A percentile compares a stretch with the other conserved stretches of the same genome.
phyloP scores from a whole-genome alignment of 352 stramenopile genomes.

The Globisporangium solare region DNA sequence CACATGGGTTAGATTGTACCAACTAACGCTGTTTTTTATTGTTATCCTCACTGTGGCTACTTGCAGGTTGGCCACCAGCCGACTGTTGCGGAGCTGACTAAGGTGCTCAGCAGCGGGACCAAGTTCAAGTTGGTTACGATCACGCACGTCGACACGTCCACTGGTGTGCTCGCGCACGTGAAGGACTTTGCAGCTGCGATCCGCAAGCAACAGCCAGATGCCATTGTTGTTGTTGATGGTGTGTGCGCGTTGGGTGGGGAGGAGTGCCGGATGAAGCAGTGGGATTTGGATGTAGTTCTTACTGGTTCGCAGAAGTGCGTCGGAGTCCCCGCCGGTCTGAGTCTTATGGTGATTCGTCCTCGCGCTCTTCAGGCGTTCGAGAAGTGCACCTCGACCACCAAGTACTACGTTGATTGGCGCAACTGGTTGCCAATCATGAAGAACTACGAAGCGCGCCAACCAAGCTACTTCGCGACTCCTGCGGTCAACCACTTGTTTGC shows the following conservation, averaged over 20 bases:
- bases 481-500: slow-evolving; percentile 77
- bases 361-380: slow-evolving; percentile 65
- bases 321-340: slow-evolving; percentile 61
- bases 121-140: slow-evolving; percentile 69
- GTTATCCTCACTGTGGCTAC: neutral
- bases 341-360: slow-evolving; percentile 59
- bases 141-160: slow-evolving; percentile 79
- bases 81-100: slow-evolving; percentile 40
- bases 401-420: slow-evolving; percentile 78
- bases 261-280: slow-evolving; percentile 77
- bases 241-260: slow-evolving; percentile 69
- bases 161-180: slow-evolving; percentile 56
- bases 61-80: slow-evolving; percentile 49
- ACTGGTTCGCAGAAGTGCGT: slow-evolving; percentile 80
- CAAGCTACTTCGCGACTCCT: slow-evolving; percentile 76
- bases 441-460: slow-evolving; percentile 72
- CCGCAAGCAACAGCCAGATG: slow-evolving; percentile 52
- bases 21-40: slow-evolving; percentile 8
- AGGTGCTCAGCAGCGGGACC: slow-evolving; percentile 29
- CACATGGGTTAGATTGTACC: neutral
- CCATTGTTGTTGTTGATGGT: slow-evolving; percentile 63
- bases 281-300: slow-evolving; percentile 74
- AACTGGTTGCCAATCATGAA: slow-evolving; percentile 85
- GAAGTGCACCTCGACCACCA: slow-evolving; percentile 41
- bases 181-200: slow-evolving; percentile 52